Percentiles rank a stretch among this genome's conserved stretches.
Evolutionary conservation across 148 eudicot genomes (phyloP).

Genomic region (Salicornia ramosissima): DNA sequence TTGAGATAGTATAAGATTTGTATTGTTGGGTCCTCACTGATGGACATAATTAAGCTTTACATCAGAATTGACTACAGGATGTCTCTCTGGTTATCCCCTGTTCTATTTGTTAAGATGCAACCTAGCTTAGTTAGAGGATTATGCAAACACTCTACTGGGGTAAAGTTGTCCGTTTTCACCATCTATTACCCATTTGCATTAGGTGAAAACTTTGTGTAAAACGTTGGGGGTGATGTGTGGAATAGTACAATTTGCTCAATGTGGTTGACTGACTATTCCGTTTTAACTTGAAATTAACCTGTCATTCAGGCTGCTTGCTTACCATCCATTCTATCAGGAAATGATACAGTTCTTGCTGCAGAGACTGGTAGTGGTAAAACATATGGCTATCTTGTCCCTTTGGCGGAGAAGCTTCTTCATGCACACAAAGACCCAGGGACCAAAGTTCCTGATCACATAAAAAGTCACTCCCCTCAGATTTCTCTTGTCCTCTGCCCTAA

Average conservation of each 20-base stretch:
- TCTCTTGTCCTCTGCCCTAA: conserved; percentile 91
- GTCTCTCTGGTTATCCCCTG: neutral
- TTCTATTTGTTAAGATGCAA: neutral
- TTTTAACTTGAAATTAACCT: conserved; percentile 16
- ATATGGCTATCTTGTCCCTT: conserved; percentile 81
- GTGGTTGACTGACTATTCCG: neutral
- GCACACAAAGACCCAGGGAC: conserved; percentile 20
- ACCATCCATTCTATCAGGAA: conserved; percentile 71
- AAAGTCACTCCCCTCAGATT: conserved; percentile 24
- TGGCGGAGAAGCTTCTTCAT: conserved; percentile 52
- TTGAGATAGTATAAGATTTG: neutral
- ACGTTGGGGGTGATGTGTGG: neutral
- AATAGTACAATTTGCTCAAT: neutral
- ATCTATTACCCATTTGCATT: neutral
- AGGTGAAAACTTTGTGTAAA: neutral
- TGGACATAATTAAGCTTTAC: too few species aligned
- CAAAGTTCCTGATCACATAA: conserved; percentile 18
- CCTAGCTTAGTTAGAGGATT: neutral
- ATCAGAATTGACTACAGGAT: too few species aligned
- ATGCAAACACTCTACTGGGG: neutral
- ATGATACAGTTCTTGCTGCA: conserved; percentile 78
- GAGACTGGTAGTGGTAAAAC: conserved; percentile 98
- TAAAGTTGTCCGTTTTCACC: neutral
- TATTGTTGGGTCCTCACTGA: too few species aligned
- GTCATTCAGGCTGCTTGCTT: conserved; percentile 81